Evolutionary conservation across 2,329 filamentous ascomycete species (phyloP), one percentile per base, ranked within the genome.

Genomic region (Aspergillus latus): DNA sequence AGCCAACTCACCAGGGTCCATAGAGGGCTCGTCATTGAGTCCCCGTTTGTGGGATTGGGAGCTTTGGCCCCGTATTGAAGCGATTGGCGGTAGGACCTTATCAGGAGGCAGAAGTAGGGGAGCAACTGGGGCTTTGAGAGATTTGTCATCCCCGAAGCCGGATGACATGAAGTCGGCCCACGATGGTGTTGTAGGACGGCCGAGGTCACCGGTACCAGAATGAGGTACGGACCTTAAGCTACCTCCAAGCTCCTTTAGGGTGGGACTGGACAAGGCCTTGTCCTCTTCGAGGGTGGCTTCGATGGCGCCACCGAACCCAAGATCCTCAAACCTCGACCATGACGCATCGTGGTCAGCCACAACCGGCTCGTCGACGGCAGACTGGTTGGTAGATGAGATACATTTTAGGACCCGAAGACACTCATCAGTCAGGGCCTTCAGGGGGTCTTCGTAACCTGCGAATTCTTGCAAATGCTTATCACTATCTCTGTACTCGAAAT

Each of bases 161-260:
- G 92, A 91, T 1, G 92, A 96, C 56, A 99, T 81, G 72, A 99
- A 99, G 71, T 99, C 94, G 2, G 94, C 94, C 94, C 94, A 99
- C 0, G 94, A 97, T 1, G 94, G 94, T 0, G 94, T 99, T 0
- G 92, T 97, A 1, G 94, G 94, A 56, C 94, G 84, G 36, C 84
- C 91, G 46, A 88, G 74, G 56, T 88, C 84, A 43, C 82, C 82
- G n/a, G 74, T 82, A 50, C 84, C 84, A 7, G 90, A 90, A 5
- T 84, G 82, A 13, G 91, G 85, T 5, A 84, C 84, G 11, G 82
- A 83, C 56, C 85, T 82, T 37, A 95, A 72, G 16, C 84, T 84
- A 55, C 79, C 55, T 2, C 61, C 76, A 54, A 74, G 74, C 50
- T 74, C 69, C 15, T 72, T 71, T 26, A 73, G 73, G 21, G 62